phyloP scores from a whole-genome alignment of 2,329 filamentous ascomycete species.

The Polychaeton citri region DNA sequence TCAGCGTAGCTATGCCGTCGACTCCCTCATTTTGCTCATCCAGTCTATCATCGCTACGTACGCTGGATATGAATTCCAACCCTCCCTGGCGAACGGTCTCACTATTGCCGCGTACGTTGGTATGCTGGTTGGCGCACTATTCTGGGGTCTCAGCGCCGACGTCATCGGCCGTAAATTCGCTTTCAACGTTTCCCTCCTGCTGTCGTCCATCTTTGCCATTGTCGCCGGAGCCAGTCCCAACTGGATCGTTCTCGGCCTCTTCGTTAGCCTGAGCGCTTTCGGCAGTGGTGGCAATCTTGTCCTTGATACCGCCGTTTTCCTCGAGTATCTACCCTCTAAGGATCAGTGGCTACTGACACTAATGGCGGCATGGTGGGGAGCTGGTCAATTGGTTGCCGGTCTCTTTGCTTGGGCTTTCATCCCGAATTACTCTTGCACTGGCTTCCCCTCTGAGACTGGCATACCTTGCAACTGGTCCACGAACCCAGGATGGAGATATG shows the following conservation, averaged over 20 bases:
- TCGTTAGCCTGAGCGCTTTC: constrained; percentile 50
- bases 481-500: constrained; percentile 46
- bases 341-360: constrained; percentile 53
- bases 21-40: constrained; percentile 43
- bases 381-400: constrained; percentile 38
- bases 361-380: constrained; percentile 45
- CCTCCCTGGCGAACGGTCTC: constrained; percentile 40
- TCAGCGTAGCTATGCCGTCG: constrained; percentile 38
- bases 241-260: constrained; percentile 51
- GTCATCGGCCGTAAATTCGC: constrained; percentile 55
- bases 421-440: constrained; percentile 35
- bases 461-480: constrained; percentile 35
- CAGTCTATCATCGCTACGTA: constrained; percentile 49
- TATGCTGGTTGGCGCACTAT: constrained; percentile 44
- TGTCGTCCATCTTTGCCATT: constrained; percentile 49
- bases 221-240: constrained; percentile 54
- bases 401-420: constrained; percentile 43
- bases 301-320: constrained; percentile 47
- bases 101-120: constrained; percentile 49
- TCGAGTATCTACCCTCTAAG: constrained; percentile 43
- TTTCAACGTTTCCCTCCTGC: constrained; percentile 54
- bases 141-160: constrained; percentile 57
- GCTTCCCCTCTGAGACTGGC: constrained; percentile 24
- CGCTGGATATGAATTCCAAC: constrained; percentile 46
- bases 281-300: constrained; percentile 52